Evolutionary conservation across 2,329 filamentous ascomycete species (phyloP), one percentile per base, ranked within the genome.

Genomic region (Ramularia endophylla): DNA sequence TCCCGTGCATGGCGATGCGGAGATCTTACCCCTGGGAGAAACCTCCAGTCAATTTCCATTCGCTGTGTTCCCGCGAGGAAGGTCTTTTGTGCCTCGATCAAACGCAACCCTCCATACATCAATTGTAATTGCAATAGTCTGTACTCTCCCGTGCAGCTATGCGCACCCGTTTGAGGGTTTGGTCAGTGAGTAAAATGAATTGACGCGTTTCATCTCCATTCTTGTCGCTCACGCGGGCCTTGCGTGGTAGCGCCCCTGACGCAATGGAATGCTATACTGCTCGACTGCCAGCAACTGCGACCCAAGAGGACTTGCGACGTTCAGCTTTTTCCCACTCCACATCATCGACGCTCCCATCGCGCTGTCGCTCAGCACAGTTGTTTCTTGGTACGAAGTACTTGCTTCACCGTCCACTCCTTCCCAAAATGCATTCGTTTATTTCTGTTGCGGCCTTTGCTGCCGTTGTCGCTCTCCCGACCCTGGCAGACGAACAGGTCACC

Each of bases 321-420:
- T 65, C 43, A 85, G 53, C 17, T 69, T 64, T 1, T 74, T 76
- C 22, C 67, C 38, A 31, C 19, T 18, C 25, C 38, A 18, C n/a
- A 45, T 11, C 30, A 45, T 45, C 39, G 41, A 48, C 35, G 20
- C 33, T 41, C 35, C 46, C 25, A 27, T 40, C 27, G 22, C 46
- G 32, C 38, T 39, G 29, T 38, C 27, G 38, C 42, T 34, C 15
- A 17, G 17, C 19, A 28, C 36, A 4, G 19, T 43, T 35, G 29
- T 43, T 43, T 16, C 12, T 13, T n/a, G 30, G 18, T 25, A 11
- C 22, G 22, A 25, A 25, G 25, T 11, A 22, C 30, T 38, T 27
- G 36, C 36, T 43, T 34, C 41, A 27, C 20, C 31, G 31, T 39
- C 30, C 41, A 20, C 36, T 43, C 36, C 4, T 38, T 39, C 29